Evolutionary conservation across 1,284 basidiomycete genomes (phyloP).

Genomic region (Rhodofomes roseus): DNA sequence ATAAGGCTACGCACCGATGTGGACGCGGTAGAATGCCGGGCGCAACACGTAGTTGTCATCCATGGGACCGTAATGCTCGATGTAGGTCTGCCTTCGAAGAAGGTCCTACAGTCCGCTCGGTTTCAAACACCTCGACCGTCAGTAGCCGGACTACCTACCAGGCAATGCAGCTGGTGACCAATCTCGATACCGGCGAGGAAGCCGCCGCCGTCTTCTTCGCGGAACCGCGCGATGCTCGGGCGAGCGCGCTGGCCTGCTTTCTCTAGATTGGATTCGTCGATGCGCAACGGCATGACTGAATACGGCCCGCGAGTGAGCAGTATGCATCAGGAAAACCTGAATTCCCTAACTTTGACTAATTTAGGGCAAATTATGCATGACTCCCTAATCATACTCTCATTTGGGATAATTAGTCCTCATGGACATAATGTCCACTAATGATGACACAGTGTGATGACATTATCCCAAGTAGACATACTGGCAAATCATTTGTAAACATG

Average conservation of each 20-base stretch:
- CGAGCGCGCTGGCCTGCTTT: not conserved
- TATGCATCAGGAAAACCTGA: too few species aligned
- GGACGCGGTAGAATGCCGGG: not conserved
- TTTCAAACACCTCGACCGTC: not conserved
- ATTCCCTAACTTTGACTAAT: too few species aligned
- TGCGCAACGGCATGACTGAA: not conserved
- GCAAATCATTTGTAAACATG: too few species aligned
- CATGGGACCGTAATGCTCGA: not conserved
- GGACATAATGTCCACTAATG: too few species aligned
- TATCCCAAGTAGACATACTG: too few species aligned
- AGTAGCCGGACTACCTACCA: too few species aligned
- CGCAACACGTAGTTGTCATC: not conserved
- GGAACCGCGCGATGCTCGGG: not conserved
- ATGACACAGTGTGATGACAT: too few species aligned
- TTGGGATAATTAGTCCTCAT: too few species aligned
- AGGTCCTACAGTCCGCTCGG: not conserved
- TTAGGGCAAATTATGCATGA: too few species aligned
- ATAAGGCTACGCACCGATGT: not conserved
- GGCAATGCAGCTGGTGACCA: constrained; percentile 4
- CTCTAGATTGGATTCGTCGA: not conserved
- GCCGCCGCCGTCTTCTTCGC: constrained; percentile 2
- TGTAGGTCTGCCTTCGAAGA: not conserved
- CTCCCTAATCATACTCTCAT: too few species aligned
- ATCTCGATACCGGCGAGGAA: not conserved
- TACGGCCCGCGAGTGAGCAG: too few species aligned